Percentiles rank a stretch among this genome's conserved stretches.
Evolutionary conservation across 768 basidiomycete genomes (phyloP).

Genomic region (Collybia sordida): DNA sequence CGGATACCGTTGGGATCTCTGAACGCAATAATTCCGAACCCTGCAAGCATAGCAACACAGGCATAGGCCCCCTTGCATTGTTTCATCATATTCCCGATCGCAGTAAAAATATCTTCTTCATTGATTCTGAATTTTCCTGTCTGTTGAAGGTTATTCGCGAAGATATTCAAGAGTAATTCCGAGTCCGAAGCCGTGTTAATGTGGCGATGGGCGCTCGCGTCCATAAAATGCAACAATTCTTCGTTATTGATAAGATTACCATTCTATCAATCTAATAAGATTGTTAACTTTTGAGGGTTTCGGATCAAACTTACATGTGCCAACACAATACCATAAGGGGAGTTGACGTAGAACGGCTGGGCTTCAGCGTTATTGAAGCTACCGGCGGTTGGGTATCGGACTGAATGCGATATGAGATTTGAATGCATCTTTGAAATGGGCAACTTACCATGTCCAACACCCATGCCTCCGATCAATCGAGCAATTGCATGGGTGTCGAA

Average conservation of each 20-base stretch:
- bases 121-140: conserved; percentile 99
- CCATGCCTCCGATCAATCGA: conserved; percentile 90
- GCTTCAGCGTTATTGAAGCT: conserved; percentile 96
- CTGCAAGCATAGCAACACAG: conserved; percentile 98
- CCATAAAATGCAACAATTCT: conserved; percentile 88
- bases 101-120: conserved; percentile 98
- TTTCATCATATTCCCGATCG: conserved; percentile 85
- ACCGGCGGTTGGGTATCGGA: conserved; percentile 97
- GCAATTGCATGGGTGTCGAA: conserved; percentile 81
- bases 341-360: conserved; percentile 99
- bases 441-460: conserved; percentile 88
- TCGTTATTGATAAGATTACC: conserved; percentile 96
- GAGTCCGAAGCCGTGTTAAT: conserved; percentile 99
- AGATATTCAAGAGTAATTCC: conserved; percentile 94
- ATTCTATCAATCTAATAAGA: conserved; percentile 55
- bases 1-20: conserved; percentile 97
- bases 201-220: conserved; percentile 94
- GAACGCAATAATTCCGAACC: conserved; percentile 97
- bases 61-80: conserved; percentile 94
- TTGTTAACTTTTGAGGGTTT: conserved; percentile 3
- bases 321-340: conserved; percentile 98
- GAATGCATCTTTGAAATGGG: conserved; percentile 5
- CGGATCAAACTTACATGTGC: conserved; percentile 71
- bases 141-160: conserved; percentile 96
- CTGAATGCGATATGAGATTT: conserved; percentile 38